Evolutionary conservation across 306 rosid species (phyloP).

Genomic region (Psophocarpus tetragonolobus): DNA sequence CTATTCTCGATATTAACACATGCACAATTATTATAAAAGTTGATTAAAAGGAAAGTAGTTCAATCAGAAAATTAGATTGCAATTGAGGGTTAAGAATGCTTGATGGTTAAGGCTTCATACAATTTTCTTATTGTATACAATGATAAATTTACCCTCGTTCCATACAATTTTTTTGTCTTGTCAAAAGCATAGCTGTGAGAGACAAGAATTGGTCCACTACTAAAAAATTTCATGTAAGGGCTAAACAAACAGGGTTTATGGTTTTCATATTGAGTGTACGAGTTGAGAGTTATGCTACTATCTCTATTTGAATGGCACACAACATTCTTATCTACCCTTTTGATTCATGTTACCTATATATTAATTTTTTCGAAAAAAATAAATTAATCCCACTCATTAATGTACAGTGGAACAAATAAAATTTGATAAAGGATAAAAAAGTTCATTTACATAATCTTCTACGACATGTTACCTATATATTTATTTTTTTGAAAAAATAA

Average conservation of each 20-base stretch:
- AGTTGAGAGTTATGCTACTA: not conserved
- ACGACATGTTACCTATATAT: not conserved
- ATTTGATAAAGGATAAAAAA: not conserved
- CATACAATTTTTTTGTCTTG: not conserved
- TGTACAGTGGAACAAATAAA: slow-evolving; percentile 6
- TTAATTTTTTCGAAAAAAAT: not conserved
- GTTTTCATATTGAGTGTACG: not conserved
- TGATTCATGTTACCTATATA: not conserved
- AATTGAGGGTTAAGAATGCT: not conserved
- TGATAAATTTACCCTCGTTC: not conserved
- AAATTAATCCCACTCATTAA: not conserved
- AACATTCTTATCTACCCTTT: not conserved
- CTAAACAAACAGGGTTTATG: not conserved
- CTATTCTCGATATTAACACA: not conserved
- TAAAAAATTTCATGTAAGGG: not conserved
- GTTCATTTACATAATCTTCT: not conserved
- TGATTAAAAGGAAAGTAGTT: not conserved
- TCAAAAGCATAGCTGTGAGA: slow-evolving; percentile 5
- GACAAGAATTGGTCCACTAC: not conserved
- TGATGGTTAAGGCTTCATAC: not conserved
- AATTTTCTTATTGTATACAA: not conserved
- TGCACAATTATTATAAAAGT: not conserved
- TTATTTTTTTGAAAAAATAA: not conserved
- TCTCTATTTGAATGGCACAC: not conserved
- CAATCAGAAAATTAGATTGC: not conserved